Percentiles rank a stretch among this genome's conserved stretches.
phyloP scores from a whole-genome alignment of 768 basidiomycete genomes.

The Russula sp. region DNA sequence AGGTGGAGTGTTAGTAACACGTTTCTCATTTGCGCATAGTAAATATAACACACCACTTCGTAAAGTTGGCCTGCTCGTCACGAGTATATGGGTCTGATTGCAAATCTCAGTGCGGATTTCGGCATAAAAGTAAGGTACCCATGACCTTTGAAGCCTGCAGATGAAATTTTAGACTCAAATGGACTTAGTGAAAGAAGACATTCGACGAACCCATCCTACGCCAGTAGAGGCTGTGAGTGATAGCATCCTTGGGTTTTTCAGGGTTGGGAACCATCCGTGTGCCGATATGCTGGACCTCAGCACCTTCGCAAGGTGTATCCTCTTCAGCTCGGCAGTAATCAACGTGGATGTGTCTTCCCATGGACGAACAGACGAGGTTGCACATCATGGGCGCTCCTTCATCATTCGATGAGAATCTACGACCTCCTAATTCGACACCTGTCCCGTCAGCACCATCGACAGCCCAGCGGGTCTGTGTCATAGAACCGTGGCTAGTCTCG shows the following conservation, averaged over 20 bases:
- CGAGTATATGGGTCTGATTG: constrained; percentile 50
- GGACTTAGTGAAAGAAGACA: not conserved
- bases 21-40: not conserved
- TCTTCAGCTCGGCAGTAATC: constrained; percentile 46
- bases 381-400: constrained; percentile 63
- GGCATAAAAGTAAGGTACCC: too few relatives aligned
- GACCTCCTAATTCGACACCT: constrained; percentile 48
- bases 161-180: not conserved
- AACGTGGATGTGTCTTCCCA: constrained; percentile 54
- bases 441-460: constrained; percentile 48
- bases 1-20: not conserved
- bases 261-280: constrained; percentile 42
- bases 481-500: constrained; percentile 58
- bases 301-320: constrained; percentile 35
- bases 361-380: constrained; percentile 46
- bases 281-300: constrained; percentile 43
- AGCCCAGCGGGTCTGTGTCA: constrained; percentile 53
- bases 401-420: constrained; percentile 47
- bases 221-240: constrained; percentile 54
- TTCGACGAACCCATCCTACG: constrained; percentile 44
- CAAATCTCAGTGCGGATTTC: not conserved
- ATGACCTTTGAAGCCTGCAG: constrained; percentile 50
- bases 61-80: constrained; percentile 50
- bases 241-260: constrained; percentile 43
- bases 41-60: constrained; percentile 41